A percentile compares a stretch with the other conserved stretches of the same genome.
phyloP scores from a whole-genome alignment of 2,329 filamentous ascomycete species.

The Geosmithia morbida region DNA sequence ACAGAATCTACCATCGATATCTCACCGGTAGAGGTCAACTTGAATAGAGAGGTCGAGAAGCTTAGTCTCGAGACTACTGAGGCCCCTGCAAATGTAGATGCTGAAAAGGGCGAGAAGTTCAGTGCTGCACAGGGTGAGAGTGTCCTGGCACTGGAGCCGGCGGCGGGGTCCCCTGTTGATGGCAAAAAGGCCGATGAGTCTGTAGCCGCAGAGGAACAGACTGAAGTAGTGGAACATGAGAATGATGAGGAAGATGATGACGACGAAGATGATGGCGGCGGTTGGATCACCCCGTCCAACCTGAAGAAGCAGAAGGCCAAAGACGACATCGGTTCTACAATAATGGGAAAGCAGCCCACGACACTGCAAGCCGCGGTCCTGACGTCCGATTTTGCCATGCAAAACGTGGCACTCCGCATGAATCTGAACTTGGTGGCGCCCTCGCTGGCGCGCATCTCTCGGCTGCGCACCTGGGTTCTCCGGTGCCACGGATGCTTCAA shows the following conservation, averaged over 20 bases:
- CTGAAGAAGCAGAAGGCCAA: conserved; percentile 69
- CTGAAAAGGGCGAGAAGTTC: conserved; percentile 1
- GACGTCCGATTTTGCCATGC: conserved; percentile 94
- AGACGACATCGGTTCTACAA: conserved; percentile 28
- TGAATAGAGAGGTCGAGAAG: conserved; percentile 3
- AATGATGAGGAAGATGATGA: conserved; percentile 22
- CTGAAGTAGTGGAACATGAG: conserved; percentile 1
- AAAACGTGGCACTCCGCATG: conserved; percentile 89
- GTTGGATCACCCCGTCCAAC: conserved; percentile 92
- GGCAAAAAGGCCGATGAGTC: conserved; percentile 7
- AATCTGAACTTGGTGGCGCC: conserved; percentile 82
- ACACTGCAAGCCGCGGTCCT: conserved; percentile 80
- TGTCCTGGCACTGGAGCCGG: conserved; percentile 3
- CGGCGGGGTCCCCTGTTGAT: conserved; percentile 2
- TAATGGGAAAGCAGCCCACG: conserved; percentile 30
- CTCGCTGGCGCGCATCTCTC: conserved; percentile 63
- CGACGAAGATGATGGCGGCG: conserved; percentile 43
- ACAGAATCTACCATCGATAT: conserved; percentile 2
- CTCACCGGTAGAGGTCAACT: not conserved
- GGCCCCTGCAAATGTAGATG: conserved; percentile 1
- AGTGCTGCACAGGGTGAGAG: not conserved
- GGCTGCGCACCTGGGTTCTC: conserved; percentile 77
- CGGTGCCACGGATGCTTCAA: conserved; percentile 91
- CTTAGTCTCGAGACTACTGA: conserved; percentile 4
- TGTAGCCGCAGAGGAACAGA: conserved; percentile 11